These are phyloP conservation scores for Suhomyces emberorum DNA, from an alignment of 805 yeast genomes.

Conservation along the genomic window DNA sequence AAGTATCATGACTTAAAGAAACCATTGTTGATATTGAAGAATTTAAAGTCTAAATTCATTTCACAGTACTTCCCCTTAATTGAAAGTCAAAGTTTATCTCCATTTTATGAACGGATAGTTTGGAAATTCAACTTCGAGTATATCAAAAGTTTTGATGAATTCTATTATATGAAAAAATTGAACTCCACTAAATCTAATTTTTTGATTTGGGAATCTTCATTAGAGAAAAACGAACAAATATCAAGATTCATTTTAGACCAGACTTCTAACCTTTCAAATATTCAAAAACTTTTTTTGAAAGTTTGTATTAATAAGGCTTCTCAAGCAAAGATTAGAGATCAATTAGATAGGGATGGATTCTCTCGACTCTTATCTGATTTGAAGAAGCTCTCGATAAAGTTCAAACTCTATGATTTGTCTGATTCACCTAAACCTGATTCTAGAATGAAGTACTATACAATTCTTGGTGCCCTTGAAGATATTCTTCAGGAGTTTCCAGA, in stretches of 20 bases:
- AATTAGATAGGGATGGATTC: slow-evolving; percentile 8
- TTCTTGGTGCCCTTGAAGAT: slow-evolving; percentile 6
- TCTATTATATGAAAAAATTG: slow-evolving; percentile 20
- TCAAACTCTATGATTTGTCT: slow-evolving; percentile 23
- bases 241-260: slow-evolving; percentile 14
- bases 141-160: slow-evolving; percentile 18
- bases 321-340: slow-evolving; percentile 12
- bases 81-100: slow-evolving; percentile 18
- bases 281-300: slow-evolving; percentile 25
- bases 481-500: not conserved
- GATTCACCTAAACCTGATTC: slow-evolving; percentile 8
- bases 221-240: slow-evolving; percentile 9
- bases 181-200: slow-evolving; percentile 22
- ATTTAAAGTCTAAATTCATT: slow-evolving; percentile 27
- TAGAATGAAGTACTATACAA: slow-evolving; percentile 13
- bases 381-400: slow-evolving; percentile 31
- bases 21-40: slow-evolving; percentile 29
- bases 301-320: slow-evolving; percentile 16
- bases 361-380: slow-evolving; percentile 24
- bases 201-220: slow-evolving; percentile 39
- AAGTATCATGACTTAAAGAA: slow-evolving; percentile 33
- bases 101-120: slow-evolving; percentile 39
- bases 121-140: slow-evolving; percentile 43
- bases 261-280: slow-evolving; percentile 14
- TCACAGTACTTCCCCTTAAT: slow-evolving; percentile 24